Percentiles rank a stretch among this genome's conserved stretches.
Evolutionary conservation across 129 eudicot genomes (phyloP).

Genomic region (Lactuca saligna): DNA sequence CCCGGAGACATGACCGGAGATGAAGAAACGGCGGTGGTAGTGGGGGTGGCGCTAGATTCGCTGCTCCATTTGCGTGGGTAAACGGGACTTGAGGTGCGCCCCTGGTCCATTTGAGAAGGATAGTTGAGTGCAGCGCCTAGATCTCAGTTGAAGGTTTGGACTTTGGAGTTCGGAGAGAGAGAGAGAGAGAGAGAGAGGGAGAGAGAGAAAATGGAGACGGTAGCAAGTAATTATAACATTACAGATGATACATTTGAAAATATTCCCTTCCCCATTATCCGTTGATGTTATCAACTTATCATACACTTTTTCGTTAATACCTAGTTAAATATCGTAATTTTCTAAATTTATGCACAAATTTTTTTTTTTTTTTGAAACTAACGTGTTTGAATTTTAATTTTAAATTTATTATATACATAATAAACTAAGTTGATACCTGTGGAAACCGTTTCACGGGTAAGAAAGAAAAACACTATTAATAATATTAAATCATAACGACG

Average conservation of each 20-base stretch:
- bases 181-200: neutral
- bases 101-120: conserved; percentile 35
- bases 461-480: too few species aligned
- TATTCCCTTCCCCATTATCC: neutral
- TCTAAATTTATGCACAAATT: too few species aligned
- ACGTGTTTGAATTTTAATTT: too few species aligned
- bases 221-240: neutral
- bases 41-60: conserved; percentile 50
- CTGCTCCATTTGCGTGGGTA: conserved; percentile 75
- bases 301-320: too few species aligned
- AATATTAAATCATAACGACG: too few species aligned
- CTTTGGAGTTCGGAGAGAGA: neutral
- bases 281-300: too few species aligned
- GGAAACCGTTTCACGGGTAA: too few species aligned
- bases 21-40: conserved; percentile 33
- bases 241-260: conserved; percentile 7
- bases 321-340: too few species aligned
- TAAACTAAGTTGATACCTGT: too few species aligned
- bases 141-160: conserved; percentile 27
- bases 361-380: too few species aligned
- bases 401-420: too few species aligned
- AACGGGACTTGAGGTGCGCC: conserved; percentile 41
- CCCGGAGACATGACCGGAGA: conserved; percentile 49
- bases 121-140: conserved; percentile 16
- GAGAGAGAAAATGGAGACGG: too few species aligned